Percentiles rank a stretch among this genome's conserved stretches.
Conservation (phyloP, 2,329 filamentous ascomycete genomes). For the Sporothrix schenckii region DNA sequence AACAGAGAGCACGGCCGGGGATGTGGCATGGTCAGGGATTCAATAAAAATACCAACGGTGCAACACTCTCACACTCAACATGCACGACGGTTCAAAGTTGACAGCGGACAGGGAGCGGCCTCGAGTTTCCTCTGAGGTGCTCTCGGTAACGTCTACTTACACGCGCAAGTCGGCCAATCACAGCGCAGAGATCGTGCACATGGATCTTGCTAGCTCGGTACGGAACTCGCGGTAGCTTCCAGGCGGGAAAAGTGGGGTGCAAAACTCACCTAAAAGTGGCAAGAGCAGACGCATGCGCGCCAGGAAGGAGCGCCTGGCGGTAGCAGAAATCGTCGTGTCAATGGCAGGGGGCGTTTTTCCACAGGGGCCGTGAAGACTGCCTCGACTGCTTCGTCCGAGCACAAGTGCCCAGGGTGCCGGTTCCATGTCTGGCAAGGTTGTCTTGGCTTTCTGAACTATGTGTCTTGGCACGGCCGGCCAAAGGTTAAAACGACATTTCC, state of each 20-base stretch:
- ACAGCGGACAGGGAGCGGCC: too few species aligned
- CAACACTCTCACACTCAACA: background rate
- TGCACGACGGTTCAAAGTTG: too few species aligned
- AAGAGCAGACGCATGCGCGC: too few species aligned
- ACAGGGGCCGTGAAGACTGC: background rate
- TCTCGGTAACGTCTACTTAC: background rate
- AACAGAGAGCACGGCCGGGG: background rate
- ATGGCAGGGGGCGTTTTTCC: background rate
- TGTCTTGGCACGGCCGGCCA: background rate
- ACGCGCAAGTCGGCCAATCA: slow-evolving; percentile 9
- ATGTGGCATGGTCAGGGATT: background rate
- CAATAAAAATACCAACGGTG: too few species aligned
- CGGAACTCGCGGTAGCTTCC: slow-evolving; percentile 16
- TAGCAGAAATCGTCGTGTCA: too few species aligned
- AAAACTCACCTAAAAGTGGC: background rate
- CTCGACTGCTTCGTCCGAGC: too few species aligned
- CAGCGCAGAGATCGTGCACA: slow-evolving; percentile 15
- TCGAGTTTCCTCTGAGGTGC: background rate
- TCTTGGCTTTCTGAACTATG: background rate
- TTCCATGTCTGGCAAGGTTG: background rate
- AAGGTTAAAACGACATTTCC: background rate
- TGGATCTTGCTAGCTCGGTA: background rate
- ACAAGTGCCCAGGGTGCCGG: background rate
- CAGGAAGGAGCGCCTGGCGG: too few species aligned
- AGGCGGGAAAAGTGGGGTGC: background rate